Evolutionary conservation across 306 rosid genomes (phyloP).

Genomic region (Pterocarpus santalinus): DNA sequence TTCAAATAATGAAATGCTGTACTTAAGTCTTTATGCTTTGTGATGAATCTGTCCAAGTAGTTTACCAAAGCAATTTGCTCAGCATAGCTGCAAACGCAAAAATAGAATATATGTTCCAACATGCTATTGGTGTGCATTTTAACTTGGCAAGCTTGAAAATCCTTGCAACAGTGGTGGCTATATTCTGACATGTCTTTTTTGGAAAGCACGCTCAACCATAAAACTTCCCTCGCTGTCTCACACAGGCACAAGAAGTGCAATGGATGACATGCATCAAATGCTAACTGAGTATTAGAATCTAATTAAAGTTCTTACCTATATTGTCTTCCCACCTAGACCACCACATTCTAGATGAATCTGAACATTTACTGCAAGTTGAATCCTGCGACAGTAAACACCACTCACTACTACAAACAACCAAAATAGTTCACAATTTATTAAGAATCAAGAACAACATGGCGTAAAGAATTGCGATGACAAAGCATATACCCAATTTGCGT

Average conservation of each 20-base stretch:
- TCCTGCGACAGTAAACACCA: constrained; percentile 59
- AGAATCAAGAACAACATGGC: constrained; percentile 8
- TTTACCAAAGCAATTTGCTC: constrained; percentile 90
- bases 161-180: constrained; percentile 59
- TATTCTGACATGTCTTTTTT: constrained; percentile 78
- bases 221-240: constrained; percentile 97
- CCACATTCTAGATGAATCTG: constrained; percentile 86
- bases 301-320: constrained; percentile 68
- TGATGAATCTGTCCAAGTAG: constrained; percentile 84
- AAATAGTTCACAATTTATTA: constrained; percentile 24
- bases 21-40: constrained; percentile 86
- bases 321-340: constrained; percentile 90
- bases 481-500: constrained; percentile 92
- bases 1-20: constrained; percentile 31
- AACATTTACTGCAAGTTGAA: constrained; percentile 94
- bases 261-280: constrained; percentile 28
- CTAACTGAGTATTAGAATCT: constrained; percentile 26
- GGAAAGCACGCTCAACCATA: constrained; percentile 90
- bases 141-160: constrained; percentile 55
- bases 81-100: constrained; percentile 87
- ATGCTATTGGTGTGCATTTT: constrained; percentile 68
- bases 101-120: constrained; percentile 82
- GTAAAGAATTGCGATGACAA: constrained; percentile 27
- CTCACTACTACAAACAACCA: constrained; percentile 25
- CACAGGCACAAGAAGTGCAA: constrained; percentile 38